phyloP scores from a whole-genome alignment of 2,329 filamentous ascomycete genomes.

The Pseudogymnoascus sp. region DNA sequence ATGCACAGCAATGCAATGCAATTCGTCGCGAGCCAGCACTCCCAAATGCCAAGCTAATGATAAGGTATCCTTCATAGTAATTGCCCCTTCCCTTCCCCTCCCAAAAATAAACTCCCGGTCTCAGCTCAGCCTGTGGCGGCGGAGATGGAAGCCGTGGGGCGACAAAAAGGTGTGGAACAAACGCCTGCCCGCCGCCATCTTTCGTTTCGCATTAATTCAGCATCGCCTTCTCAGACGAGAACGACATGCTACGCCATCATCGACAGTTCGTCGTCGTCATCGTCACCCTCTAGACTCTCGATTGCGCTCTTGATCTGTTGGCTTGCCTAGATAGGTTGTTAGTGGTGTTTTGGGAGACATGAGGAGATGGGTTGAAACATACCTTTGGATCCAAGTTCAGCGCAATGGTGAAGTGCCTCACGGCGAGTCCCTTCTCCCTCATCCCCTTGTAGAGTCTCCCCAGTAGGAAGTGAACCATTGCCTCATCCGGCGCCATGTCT shows the following conservation, averaged over 20 bases:
- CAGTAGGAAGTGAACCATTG: slow-evolving; percentile 90
- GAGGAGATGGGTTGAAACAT: slow-evolving; percentile 25
- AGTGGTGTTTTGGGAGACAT: slow-evolving; percentile 1
- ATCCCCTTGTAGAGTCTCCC: slow-evolving; percentile 72
- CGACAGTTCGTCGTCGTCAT: slow-evolving; percentile 52
- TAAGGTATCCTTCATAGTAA: slow-evolving; percentile 5
- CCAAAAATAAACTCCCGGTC: neutral
- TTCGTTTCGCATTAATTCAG: slow-evolving; percentile 4
- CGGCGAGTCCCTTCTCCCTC: slow-evolving; percentile 68
- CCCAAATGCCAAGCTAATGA: slow-evolving; percentile 7
- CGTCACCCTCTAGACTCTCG: slow-evolving; percentile 78
- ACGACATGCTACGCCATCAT: slow-evolving; percentile 39
- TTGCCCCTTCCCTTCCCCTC: neutral
- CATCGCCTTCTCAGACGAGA: neutral
- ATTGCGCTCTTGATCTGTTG: slow-evolving; percentile 95
- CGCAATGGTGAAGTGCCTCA: slow-evolving; percentile 89
- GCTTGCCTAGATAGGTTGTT: slow-evolving; percentile 55
- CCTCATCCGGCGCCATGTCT: slow-evolving; percentile 86
- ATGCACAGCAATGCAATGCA: neutral
- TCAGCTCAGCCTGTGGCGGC: neutral
- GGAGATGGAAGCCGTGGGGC: neutral
- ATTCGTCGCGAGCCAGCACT: slow-evolving; percentile 1
- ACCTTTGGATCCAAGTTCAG: slow-evolving; percentile 96
- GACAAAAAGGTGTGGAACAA: neutral
- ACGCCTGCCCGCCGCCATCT: neutral